Base-by-base conservation (phyloP, 371 early-diverging fungal genomes). In the Mucor racemosus region DNA sequence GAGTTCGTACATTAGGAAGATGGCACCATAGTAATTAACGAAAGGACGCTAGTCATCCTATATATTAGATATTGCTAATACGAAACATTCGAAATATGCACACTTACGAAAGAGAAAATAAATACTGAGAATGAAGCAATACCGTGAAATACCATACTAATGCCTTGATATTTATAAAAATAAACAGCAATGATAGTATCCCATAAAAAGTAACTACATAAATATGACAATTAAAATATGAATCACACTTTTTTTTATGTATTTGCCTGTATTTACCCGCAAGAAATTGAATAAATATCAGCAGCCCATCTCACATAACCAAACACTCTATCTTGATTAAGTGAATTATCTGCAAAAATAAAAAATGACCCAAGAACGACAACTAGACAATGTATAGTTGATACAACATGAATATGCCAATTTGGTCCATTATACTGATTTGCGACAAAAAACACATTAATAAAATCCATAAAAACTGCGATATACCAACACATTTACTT, bases 141-240 rank as follows among this genome's bases (percentile, higher is more conserved):
- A 9, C 91, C 97, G 66, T 97, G 97, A 33, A 93, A 72, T 7
- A 93, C 89, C 82, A 97, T 95, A 11, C 92, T 92, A 7, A 90
- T 56, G 11, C 95, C 95, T 66, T 87, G 87, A 64, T 89, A 78
- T 60, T 86, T 85, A 50, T 88, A 65, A 60, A 93, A 86, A 62
- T 84, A 82, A 35, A 94, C 64, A n/a, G 88, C 91, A 35, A 90
- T 78, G 55, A 89, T 62, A 0, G 89, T 84, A 78, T 97, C 97
- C 97, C 97, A 97, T 54, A 95, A 62, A 77, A 97, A 97, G 78
- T 96, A 97, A 9, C 95, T 57, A 40, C n/a, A n/a, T n/a, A 40
- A 36, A 33, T 7, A 66, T n/a, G 26, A 6, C 60, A 5, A 38
- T 33, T 55, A n/a, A 35, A 36, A 6, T 36, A 36, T 36, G 9